Base-by-base conservation (phyloP, 805 yeast genomes). In the Candida jianshihensis region DNA sequence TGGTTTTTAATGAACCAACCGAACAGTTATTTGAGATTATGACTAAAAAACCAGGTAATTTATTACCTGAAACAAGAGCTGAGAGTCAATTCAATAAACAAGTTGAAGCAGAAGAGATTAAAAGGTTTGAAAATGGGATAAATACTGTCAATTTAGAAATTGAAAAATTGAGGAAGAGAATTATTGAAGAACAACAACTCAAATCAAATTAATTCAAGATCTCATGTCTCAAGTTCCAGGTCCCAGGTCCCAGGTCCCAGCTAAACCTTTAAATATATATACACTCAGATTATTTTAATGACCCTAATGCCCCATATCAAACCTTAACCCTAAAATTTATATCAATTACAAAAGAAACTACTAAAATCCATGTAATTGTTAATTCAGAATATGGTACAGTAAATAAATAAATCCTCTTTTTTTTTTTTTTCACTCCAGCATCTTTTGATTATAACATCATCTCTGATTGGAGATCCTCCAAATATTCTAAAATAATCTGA, bases 1-100 rank as follows among this genome's bases (percentile, higher is more conserved):
- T 92, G 15, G 95, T 92, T 2, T 92, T 92, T 54, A 86, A 83
- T 56, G 98, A 92, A 58, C 98, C 98, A 3, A 88, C 96, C 6
- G 97, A 92, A 48, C 72, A 72, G 16, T 75, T 88, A 60, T 90
- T 92, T 61, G 86, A 81, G 46, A 63, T 78, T 5, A 68, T 90
- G 51, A 84, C 95, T 6, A 57, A 67, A 26, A 70, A 72, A 40
- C 90, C 95, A 5, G 66, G 78, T 32, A 68, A 81, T 51, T 43
- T 70, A 48, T 44, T 75, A 54, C 68, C 75, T 4, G 57, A 45
- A 43, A 59, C 57, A 25, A 70, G 66, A 36, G 51, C 63, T 0
- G 53, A 50, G 5, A 53, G 58, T 26, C 63, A 67, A 6, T 73
- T 70, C 42, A 61, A 69, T 8, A 67, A 61, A 37, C 73, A 76